These are phyloP conservation scores for Candolleomyces eurysporus DNA, from an alignment of 768 basidiomycete species.

Conservation along the genomic window DNA sequence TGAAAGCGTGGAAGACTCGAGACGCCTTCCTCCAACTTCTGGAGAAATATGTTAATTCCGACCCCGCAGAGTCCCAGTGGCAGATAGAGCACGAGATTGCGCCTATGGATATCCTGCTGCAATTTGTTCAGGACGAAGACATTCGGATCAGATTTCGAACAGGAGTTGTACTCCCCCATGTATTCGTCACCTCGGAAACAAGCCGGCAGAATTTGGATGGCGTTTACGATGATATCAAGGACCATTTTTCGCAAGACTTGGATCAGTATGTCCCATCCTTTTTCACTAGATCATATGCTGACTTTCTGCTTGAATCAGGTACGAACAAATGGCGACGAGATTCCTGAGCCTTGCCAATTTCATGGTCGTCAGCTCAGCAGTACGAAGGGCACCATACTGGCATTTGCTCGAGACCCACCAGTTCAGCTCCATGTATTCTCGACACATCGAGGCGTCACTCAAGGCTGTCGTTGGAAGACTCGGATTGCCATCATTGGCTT, in stretches of 20 bases:
- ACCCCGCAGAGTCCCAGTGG: slow-evolving; percentile 42
- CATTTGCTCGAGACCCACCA: slow-evolving; percentile 75
- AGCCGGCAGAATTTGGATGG: slow-evolving; percentile 25
- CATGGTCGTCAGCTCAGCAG: slow-evolving; percentile 73
- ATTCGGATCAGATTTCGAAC: slow-evolving; percentile 82
- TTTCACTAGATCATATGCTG: not conserved
- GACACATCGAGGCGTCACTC: slow-evolving; percentile 52
- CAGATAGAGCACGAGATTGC: not conserved
- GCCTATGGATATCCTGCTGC: slow-evolving; percentile 28
- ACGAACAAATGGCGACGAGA: slow-evolving; percentile 74
- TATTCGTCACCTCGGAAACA: slow-evolving; percentile 53
- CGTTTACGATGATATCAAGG: slow-evolving; percentile 49
- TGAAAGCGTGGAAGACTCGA: slow-evolving; percentile 35
- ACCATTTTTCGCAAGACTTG: slow-evolving; percentile 42
- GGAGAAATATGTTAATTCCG: slow-evolving; percentile 57
- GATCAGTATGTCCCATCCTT: slow-evolving; percentile 43
- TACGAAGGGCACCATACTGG: slow-evolving; percentile 83
- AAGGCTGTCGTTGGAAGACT: slow-evolving; percentile 61
- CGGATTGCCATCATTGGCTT: slow-evolving; percentile 56
- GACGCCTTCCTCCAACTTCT: slow-evolving; percentile 65
- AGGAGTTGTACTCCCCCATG: slow-evolving; percentile 53
- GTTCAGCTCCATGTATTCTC: slow-evolving; percentile 34
- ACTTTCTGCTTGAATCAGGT: slow-evolving; percentile 36
- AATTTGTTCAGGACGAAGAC: slow-evolving; percentile 56
- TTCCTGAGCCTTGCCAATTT: slow-evolving; percentile 71